phyloP scores from a whole-genome alignment of 352 stramenopile genomes.

The Phytophthora tentaculata region DNA sequence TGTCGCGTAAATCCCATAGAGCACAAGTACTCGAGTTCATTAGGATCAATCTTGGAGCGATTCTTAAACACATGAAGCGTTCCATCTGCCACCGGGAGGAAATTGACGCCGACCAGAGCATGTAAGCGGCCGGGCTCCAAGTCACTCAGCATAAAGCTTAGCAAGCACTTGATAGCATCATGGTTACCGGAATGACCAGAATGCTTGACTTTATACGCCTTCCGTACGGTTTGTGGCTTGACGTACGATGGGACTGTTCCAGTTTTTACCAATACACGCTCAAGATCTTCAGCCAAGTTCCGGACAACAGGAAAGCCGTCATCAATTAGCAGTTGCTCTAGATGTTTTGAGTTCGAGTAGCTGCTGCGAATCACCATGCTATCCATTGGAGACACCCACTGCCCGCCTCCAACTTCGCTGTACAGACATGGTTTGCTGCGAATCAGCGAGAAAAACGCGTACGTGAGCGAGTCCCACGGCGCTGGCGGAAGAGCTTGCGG shows the following conservation, averaged over 20 bases:
- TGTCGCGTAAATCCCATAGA: conserved; percentile 73
- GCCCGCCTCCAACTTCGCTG: conserved; percentile 42
- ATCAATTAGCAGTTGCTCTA: conserved; percentile 54
- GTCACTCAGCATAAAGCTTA: conserved; percentile 64
- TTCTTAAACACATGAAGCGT: conserved; percentile 49
- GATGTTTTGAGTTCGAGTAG: conserved; percentile 36
- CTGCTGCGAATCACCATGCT: conserved; percentile 54
- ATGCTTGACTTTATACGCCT: conserved; percentile 44
- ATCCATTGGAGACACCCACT: conserved; percentile 49
- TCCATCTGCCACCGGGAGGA: conserved; percentile 68
- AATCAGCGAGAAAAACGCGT: conserved; percentile 53
- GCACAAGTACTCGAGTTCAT: conserved; percentile 53
- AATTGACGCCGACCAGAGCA: conserved; percentile 52
- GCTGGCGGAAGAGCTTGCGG: conserved; percentile 52
- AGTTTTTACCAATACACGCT: conserved; percentile 57
- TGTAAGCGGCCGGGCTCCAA: conserved; percentile 27
- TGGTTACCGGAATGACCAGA: conserved; percentile 53
- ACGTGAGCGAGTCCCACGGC: conserved; percentile 57
- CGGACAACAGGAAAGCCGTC: conserved; percentile 55
- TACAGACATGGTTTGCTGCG: conserved; percentile 51
- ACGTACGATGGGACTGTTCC: conserved; percentile 50
- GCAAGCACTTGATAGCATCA: conserved; percentile 41
- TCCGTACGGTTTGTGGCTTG: conserved; percentile 40
- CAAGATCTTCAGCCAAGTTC: conserved; percentile 55
- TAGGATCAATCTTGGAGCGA: conserved; percentile 28